Conservation (phyloP, 1,139 yeast species). For the Candida sp. region DNA sequence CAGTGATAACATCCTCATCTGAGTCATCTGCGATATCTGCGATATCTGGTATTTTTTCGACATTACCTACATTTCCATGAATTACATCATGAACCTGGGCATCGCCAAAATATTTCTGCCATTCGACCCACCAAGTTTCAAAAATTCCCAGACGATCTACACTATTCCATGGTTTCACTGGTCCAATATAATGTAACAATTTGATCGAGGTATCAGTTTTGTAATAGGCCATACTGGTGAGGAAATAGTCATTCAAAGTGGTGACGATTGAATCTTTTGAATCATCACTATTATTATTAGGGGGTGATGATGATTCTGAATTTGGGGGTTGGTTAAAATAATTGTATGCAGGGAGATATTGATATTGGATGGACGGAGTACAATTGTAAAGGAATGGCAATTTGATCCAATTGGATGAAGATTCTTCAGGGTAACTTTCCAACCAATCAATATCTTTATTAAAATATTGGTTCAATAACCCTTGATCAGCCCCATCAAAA, state of each 20-base stretch:
- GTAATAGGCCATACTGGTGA: slow-evolving; percentile 23
- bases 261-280: slow-evolving; percentile 10
- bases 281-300: too few relatives aligned
- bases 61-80: slow-evolving; percentile 1
- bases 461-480: slow-evolving; percentile 80
- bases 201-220: slow-evolving; percentile 36
- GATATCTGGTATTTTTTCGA: slow-evolving; percentile 2
- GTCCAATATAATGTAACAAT: slow-evolving; percentile 80
- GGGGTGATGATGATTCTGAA: slow-evolving; percentile 5
- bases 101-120: slow-evolving; percentile 31
- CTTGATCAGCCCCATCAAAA: slow-evolving; percentile 97
- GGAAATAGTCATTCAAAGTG: slow-evolving; percentile 17
- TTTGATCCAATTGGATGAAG: slow-evolving; percentile 52
- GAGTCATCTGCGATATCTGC: slow-evolving; percentile 6
- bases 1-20: neutral
- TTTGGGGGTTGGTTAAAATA: slow-evolving; percentile 40
- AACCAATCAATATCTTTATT: slow-evolving; percentile 48
- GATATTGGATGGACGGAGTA: slow-evolving; percentile 79
- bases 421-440: slow-evolving; percentile 7
- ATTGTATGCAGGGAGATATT: slow-evolving; percentile 75
- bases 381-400: slow-evolving; percentile 85
- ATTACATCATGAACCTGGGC: slow-evolving; percentile 12
- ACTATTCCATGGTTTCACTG: slow-evolving; percentile 73
- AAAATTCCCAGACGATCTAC: slow-evolving; percentile 17
- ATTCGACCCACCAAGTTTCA: slow-evolving; percentile 44